Percentiles rank a stretch among this genome's conserved stretches.
Evolutionary conservation across 768 basidiomycete species (phyloP).

Genomic region (Tylopilus vinaceipallidus): DNA sequence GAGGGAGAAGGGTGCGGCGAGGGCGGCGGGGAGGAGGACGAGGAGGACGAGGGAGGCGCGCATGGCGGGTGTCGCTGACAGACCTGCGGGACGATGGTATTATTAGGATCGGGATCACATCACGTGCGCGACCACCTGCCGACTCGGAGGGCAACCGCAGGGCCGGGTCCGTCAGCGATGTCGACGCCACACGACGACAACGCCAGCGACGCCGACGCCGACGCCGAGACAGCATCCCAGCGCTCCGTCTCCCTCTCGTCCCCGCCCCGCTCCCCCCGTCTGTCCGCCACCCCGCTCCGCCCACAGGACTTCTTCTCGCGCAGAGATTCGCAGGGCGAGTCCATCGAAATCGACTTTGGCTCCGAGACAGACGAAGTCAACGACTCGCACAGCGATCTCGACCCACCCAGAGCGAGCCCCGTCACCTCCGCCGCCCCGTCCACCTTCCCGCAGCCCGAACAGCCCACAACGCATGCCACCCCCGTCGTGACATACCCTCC

Average conservation of each 20-base stretch:
- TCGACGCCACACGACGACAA: slow-evolving; percentile 19
- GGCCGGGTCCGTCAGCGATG: too few species aligned
- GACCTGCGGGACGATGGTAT: too few species aligned
- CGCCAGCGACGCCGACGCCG: slow-evolving; percentile 54
- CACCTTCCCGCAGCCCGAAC: slow-evolving; percentile 33
- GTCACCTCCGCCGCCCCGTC: slow-evolving; percentile 53
- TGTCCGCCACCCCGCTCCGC: slow-evolving; percentile 20
- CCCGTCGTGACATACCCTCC: slow-evolving; percentile 65
- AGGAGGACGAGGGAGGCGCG: slow-evolving; percentile 6
- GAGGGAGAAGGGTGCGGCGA: slow-evolving; percentile 15
- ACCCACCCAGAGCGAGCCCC: slow-evolving; percentile 43
- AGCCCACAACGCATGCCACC: slow-evolving; percentile 32
- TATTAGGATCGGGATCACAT: slow-evolving; percentile 1
- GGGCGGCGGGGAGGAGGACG: slow-evolving; percentile 10
- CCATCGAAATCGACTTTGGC: slow-evolving; percentile 52
- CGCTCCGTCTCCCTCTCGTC: slow-evolving; percentile 76
- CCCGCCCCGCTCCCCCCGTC: slow-evolving; percentile 51
- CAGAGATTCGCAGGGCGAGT: slow-evolving; percentile 45
- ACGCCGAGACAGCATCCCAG: slow-evolving; percentile 77
- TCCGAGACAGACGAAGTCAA: slow-evolving; percentile 55
- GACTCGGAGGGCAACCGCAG: not conserved
- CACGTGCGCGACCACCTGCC: slow-evolving; percentile 16
- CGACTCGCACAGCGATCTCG: slow-evolving; percentile 40
- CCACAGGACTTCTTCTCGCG: slow-evolving; percentile 33
- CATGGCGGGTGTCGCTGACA: not conserved